phyloP scores from a whole-genome alignment of 2,329 filamentous ascomycete genomes.

The Monascus ruber region DNA sequence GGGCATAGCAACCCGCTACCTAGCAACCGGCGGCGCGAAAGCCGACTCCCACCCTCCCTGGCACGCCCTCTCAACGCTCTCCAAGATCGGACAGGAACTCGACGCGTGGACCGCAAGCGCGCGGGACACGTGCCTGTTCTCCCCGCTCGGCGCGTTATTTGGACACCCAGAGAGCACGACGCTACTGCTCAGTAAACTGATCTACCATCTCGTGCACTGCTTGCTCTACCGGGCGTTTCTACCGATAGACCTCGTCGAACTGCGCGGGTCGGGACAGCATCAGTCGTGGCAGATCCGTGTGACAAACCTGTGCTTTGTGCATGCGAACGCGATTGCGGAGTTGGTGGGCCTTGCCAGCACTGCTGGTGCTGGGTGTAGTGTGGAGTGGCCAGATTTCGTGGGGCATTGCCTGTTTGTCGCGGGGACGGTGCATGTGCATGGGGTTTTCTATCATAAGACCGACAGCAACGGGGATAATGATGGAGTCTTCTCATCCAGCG shows the following conservation, averaged over 20 bases:
- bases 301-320: constrained; percentile 70
- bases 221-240: constrained; percentile 79
- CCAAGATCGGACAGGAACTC: constrained; percentile 73
- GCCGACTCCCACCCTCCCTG: constrained; percentile 85
- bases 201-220: constrained; percentile 80
- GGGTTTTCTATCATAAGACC: constrained; percentile 61
- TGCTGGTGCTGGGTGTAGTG: constrained; percentile 42
- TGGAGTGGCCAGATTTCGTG: constrained; percentile 79
- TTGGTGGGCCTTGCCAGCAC: constrained; percentile 68
- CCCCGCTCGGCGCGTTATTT: constrained; percentile 63
- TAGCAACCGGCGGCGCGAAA: constrained; percentile 76
- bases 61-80: constrained; percentile 75
- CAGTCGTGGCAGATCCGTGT: constrained; percentile 90
- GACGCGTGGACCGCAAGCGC: constrained; percentile 78
- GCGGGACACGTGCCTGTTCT: constrained; percentile 55
- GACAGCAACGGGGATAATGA: constrained; percentile 28
- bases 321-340: constrained; percentile 79
- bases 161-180: constrained; percentile 67
- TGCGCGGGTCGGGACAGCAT: constrained; percentile 69
- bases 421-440: constrained; percentile 79
- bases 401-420: constrained; percentile 80
- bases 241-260: constrained; percentile 69
- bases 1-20: constrained; percentile 71
- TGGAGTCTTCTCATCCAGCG: constrained; percentile 51
- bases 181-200: constrained; percentile 69